A percentile compares a stretch with the other conserved stretches of the same genome.
Conservation (phyloP, 75 land plant genomes). For the Pseudotsuga menziesii region DNA sequence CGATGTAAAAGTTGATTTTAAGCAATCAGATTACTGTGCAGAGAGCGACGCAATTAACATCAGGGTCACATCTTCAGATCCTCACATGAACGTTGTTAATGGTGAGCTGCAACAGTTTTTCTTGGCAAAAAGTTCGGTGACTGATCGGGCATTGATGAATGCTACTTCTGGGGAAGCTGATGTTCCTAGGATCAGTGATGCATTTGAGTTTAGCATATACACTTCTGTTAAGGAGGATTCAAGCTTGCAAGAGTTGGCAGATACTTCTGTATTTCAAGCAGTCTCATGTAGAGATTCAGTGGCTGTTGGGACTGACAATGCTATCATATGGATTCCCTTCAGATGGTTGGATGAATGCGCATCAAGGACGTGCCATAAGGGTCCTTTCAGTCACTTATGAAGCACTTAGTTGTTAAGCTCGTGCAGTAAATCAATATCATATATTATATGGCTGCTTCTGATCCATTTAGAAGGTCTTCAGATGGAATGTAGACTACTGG, state of each 20-base stretch:
- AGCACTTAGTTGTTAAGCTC: slow-evolving; percentile 7
- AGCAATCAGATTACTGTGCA: neutral
- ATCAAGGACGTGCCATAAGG: slow-evolving; percentile 17
- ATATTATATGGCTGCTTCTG: neutral
- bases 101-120: slow-evolving; percentile 4
- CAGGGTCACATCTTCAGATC: neutral
- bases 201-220: neutral
- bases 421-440: neutral
- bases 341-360: slow-evolving; percentile 7
- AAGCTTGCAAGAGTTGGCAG: neutral
- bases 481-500: neutral
- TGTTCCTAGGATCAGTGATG: neutral
- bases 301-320: slow-evolving; percentile 49
- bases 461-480: neutral
- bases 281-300: slow-evolving; percentile 69
- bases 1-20: neutral
- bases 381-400: slow-evolving; percentile 9
- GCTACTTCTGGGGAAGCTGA: neutral
- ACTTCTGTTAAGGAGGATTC: neutral
- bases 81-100: neutral
- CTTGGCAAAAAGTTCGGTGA: neutral
- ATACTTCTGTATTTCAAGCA: slow-evolving; percentile 31
- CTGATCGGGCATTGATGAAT: neutral
- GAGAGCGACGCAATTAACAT: neutral
- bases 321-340: slow-evolving; percentile 23